Base-by-base conservation (phyloP, 1,284 basidiomycete species). In the Testicularia cyperi region DNA sequence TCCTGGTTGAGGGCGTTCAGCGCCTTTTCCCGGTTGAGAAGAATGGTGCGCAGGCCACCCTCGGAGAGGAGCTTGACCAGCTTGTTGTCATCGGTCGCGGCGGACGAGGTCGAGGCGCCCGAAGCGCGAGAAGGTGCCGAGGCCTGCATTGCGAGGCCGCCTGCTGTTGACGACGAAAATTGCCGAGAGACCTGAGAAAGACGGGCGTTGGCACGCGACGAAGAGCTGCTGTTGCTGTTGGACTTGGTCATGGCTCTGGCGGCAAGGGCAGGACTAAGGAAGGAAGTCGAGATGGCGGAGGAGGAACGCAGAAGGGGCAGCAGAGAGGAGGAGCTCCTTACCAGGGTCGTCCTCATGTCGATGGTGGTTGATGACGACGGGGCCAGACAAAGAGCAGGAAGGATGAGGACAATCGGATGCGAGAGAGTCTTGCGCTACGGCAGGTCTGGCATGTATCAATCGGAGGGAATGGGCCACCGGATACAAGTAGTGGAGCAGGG, bases 1-100 rank as follows among this genome's bases (percentile, higher is more conserved):
- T 84, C 80, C 40, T 83, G 80, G 77, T 92, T 85, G 42, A 98
- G 82, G 2, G 91, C 86, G 80, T 99, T 98, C 33, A 91, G 81
- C 77, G 90, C 90, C 60, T 79, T 79, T 3, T 88, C 84, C 40
- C 92, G 83, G 75, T 97, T 94, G 47, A 96, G 83, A 26, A 84
- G 81, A 67, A 86, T 88, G 19, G 82, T 85, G 47, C 90, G 82
- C 14, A 71, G 38, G 5, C 54, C 61, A 21, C 67, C 71, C 25
- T 69, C 60, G 20, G 44, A 49, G 20, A 53, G 46, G 0, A 63
- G 32, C 47, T 63, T 56, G 35, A 74, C 71, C 24, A 54, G 48
- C 28, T 46, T 52, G 33, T 48, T 31, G 16, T 52, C 45, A 14
- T 39, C 30, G 14, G 21, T 15, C 10, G 24, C 30, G 9, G 22